Evolutionary conservation across 805 yeast genomes (phyloP), one percentile per base, ranked within the genome.

Genomic region (Ogataea populi-albae): DNA sequence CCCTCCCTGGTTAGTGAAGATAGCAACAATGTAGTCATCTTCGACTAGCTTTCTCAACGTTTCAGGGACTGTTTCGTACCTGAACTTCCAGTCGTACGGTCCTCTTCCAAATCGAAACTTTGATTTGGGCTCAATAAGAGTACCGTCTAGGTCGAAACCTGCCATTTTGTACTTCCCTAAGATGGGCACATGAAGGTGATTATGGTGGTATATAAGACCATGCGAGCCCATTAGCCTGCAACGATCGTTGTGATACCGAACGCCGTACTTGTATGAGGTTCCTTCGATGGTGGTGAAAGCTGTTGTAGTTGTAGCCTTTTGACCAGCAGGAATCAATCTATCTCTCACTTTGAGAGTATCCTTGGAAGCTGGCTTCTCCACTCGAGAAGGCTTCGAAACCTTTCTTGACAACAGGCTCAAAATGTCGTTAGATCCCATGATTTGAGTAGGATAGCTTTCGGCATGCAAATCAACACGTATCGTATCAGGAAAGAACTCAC

Each of bases 1-100:
- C 0, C 79, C 82, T 15, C 91, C 95, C 57, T 91, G 98, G 54
- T 91, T 91, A 1, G 96, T 77, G 55, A 91, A 86, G 1, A 91
- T 73, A 3, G 81, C 89, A 3, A 88, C 34, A 6, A 24, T 30
- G 30, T 37, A 50, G 6, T 49, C 41, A 1, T 41, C 29, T 3
- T 40, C 27, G 9, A 22, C 32, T 12, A 64, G 44, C 6, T 52
- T 43, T 5, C 32, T 31, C 4, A 71, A 41, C 17, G 51, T 58
- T 3, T 37, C 23, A 3, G 47, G 25, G 2, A 66, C 59, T 6
- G 43, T 41, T 26, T 45, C 43, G 20, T 55, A 59, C 40, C 64
- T 68, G 71, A 78, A 80, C 50, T 66, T 64, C 98, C 98, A 91
- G 57, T 91, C 98, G 3, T 57, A 42, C 1, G 83, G 71, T 6